These are phyloP conservation scores for Tetramitus jugosus DNA, from an alignment of 208 protist species.

Conservation along the genomic window DNA sequence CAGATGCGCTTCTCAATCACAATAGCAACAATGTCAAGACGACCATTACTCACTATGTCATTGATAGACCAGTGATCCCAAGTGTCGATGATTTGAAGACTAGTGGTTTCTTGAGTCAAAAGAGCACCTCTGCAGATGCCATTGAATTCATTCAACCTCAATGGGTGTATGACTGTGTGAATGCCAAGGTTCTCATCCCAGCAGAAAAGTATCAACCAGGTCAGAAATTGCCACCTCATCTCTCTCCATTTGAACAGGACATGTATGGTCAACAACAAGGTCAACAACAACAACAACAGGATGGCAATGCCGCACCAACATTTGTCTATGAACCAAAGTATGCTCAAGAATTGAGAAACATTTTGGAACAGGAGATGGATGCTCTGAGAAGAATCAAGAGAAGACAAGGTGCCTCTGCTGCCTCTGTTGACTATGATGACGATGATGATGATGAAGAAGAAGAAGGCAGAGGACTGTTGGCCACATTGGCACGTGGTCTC, in stretches of 20 bases:
- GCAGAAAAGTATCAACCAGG: constrained; percentile 67
- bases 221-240: constrained; percentile 74
- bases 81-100: not conserved
- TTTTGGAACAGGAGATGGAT: constrained; percentile 9
- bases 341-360: constrained; percentile 13
- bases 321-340: constrained; percentile 16
- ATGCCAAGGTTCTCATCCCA: constrained; percentile 64
- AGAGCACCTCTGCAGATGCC: not conserved
- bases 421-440: not conserved
- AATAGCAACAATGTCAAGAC: constrained; percentile 53
- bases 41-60: constrained; percentile 70
- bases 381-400: not conserved
- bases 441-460: constrained; percentile 1
- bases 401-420: not conserved
- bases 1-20: too few species aligned
- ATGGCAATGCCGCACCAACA: too few species aligned
- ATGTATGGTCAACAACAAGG: not conserved
- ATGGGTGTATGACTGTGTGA: constrained; percentile 91
- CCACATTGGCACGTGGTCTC: not conserved
- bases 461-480: constrained; percentile 1
- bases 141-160: constrained; percentile 87
- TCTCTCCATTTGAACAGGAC: constrained; percentile 67
- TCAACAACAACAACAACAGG: too few species aligned
- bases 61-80: constrained; percentile 58
- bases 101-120: too few species aligned